Percentiles rank a stretch among this genome's conserved stretches.
Conservation (phyloP, 768 basidiomycete species). For the Austroboletus festivus region DNA sequence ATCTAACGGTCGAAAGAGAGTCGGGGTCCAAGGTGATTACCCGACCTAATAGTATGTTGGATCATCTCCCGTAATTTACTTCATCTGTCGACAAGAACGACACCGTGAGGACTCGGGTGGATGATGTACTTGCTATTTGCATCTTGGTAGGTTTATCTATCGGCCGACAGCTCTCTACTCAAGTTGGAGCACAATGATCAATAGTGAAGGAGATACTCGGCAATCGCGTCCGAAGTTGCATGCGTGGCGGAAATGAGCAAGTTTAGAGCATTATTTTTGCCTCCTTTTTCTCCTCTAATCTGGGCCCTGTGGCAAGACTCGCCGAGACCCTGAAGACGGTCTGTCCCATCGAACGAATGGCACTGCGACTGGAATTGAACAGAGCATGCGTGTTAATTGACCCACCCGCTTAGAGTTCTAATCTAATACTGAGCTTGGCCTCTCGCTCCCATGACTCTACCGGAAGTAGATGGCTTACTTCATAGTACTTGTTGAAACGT, state of each 20-base stretch:
- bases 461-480: slow-evolving; percentile 9
- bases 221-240: too few species aligned
- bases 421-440: not conserved
- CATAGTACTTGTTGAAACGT: slow-evolving; percentile 21
- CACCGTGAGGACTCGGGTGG: slow-evolving; percentile 5
- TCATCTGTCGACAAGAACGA: slow-evolving; percentile 5
- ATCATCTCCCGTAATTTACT: slow-evolving; percentile 11
- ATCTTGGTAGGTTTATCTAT: too few species aligned
- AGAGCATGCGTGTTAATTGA: not conserved
- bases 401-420: slow-evolving; percentile 4
- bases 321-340: not conserved
- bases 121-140: too few species aligned
- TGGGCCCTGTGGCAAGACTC: slow-evolving; percentile 1
- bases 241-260: not conserved
- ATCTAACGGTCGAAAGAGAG: not conserved
- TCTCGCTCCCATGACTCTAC: slow-evolving; percentile 7
- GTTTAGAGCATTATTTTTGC: not conserved
- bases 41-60: slow-evolving; percentile 4
- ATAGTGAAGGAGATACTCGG: too few species aligned
- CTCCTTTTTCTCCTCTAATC: not conserved
- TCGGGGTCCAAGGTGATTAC: not conserved
- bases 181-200: not conserved
- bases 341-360: not conserved
- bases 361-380: slow-evolving; percentile 1
- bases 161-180: too few species aligned